A percentile compares a stretch with the other conserved stretches of the same genome.
Conservation (phyloP, 768 basidiomycete species). For the Amanita jacksonii region DNA sequence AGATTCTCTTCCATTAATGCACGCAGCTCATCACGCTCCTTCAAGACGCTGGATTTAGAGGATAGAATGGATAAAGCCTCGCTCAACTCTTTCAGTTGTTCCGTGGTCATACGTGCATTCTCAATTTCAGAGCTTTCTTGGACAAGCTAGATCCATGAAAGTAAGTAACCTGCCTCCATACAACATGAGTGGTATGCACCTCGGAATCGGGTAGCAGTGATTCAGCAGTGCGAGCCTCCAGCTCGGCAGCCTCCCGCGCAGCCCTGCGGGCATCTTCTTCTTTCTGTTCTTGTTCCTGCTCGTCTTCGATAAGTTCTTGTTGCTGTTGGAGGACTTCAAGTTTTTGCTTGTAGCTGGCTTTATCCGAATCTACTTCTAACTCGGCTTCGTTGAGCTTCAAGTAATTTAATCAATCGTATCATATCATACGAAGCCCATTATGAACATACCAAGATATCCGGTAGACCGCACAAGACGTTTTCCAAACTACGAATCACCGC, state of each 20-base stretch:
- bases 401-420: conserved; percentile 7
- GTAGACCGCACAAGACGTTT: conserved; percentile 83
- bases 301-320: conserved; percentile 98
- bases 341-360: conserved; percentile 95
- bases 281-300: conserved; percentile 95
- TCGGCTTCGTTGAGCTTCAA: conserved; percentile 91
- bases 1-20: conserved; percentile 92
- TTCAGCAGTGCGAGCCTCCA: conserved; percentile 70
- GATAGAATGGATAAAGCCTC: conserved; percentile 88
- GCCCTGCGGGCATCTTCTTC: conserved; percentile 87
- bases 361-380: conserved; percentile 88
- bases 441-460: conserved; percentile 81
- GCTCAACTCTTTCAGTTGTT: conserved; percentile 89
- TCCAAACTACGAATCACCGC: conserved; percentile 76
- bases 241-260: conserved; percentile 70
- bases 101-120: conserved; percentile 93
- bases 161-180: neutral
- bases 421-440: too few species aligned
- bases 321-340: conserved; percentile 97
- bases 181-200: conserved; percentile 29
- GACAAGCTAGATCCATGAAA: conserved; percentile 37
- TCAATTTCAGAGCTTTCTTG: conserved; percentile 52
- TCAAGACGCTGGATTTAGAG: conserved; percentile 88
- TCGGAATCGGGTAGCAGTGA: conserved; percentile 84
- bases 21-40: conserved; percentile 89